Evolutionary conservation across 345 rosid species (phyloP), one percentile per base, ranked within the genome.

Genomic region (Rhodomyrtus tomentosa): DNA sequence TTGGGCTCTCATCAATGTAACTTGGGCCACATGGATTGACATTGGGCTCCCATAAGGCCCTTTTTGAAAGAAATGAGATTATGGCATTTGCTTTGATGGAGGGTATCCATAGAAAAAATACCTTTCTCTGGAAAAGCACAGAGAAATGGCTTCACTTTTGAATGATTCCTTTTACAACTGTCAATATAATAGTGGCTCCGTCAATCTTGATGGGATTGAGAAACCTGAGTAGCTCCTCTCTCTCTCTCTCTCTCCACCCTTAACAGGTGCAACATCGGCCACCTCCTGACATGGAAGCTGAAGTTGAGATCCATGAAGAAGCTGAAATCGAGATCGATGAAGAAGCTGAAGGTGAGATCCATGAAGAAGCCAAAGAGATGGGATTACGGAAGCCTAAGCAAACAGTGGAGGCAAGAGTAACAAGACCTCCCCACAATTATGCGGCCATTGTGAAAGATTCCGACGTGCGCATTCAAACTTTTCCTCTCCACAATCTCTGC

Each of bases 341-440:
- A 38, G 40, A 38, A 38, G 40, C 40, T 40, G 42, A 40, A 40
- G 42, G 4, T 3, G 59, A 54, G 22, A 40, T 48, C 50, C 21
- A 27, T 24, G 72, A 15, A 54, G 68, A 82, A 82, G 68, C 51
- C 73, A 24, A 54, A 42, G 72, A 82, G 84, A 82, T 58, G 72
- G 72, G 36, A 36, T 58, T 36, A 27, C 72, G 13, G 72, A 58
- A n/a, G 72, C 4, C 27, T 58, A 13, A 58, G 72, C 72, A 58
- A 58, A 27, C 72, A 13, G 72, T 3, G 20, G 36, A 58, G 72
- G 72, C 21, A 15, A 59, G 38, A 27, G 1, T 0, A 6, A 15
- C 3, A 59, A 15, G 73, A 59, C 84, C 72, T 10, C 50, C 84
- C 9, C 84, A 82, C 51, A 82, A 82, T 42, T 82, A 82, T 11